Base-by-base conservation (phyloP, 306 rosid genomes). In the Pyrus pyrifolia region DNA sequence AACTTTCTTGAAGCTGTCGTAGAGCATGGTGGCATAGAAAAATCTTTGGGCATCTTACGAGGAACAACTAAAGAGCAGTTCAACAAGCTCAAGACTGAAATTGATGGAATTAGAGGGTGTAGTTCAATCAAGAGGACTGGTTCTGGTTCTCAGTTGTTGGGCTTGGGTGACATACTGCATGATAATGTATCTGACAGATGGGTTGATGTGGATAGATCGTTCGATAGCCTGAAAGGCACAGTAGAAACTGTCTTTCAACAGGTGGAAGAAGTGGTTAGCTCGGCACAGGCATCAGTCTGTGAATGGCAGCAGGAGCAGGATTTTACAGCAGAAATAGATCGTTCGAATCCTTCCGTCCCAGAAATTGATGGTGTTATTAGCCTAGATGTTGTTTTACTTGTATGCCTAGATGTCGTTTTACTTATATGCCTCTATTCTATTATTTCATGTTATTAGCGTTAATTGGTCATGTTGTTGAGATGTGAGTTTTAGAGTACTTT, bases 251-350 rank as follows among this genome's bases (percentile, higher is more conserved):
- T 77, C 70, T 86, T 79, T 67, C 67, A 53, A 75, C 84, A 67
- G 76, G 77, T 81, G 67, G 92, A 82, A 82, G 81, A 68, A n/a
- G 68, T 77, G 80, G 76, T 85, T 78, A 76, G 22, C 67, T 76
- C 51, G 74, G 78, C 92, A 5, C 84, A 78, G 82, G 76, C 77
- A 46, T 81, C 93, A 21, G 80, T 83, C 68, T 84, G 81, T 84
- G 90, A 85, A 73, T 86, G 90, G 91, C 90, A 85, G 77, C 86
- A 58, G 78, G 97, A 88, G 79, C 93, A 76, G 77, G 89, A 91
- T 49, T 89, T 86, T 83, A 90, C 38, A 35, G 87, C 86, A 53
- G 87, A 96, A 79, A 84, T 89, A 75, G 98, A 95, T 25, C 2
- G 27, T 25, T 25, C 27, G 27, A 25, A 25, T 25, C 27, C 27